Evolutionary conservation across 768 basidiomycete species (phyloP).

Genomic region (Mrakia gelida): DNA sequence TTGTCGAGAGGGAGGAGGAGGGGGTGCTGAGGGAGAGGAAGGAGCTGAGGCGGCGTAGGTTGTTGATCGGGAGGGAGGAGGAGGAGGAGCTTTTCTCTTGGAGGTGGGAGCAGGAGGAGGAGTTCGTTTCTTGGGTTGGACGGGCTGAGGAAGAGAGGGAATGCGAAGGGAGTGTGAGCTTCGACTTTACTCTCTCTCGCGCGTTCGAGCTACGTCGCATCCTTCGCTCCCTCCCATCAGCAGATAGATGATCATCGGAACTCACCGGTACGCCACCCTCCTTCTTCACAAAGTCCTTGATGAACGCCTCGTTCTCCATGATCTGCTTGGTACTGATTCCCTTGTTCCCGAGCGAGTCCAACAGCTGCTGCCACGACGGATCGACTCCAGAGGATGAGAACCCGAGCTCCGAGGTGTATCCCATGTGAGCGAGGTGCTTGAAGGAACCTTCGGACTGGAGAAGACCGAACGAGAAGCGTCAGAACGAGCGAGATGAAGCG

Average conservation of each 20-base stretch:
- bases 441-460: constrained; percentile 54
- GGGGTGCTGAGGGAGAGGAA: constrained; percentile 39
- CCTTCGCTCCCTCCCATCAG: no score
- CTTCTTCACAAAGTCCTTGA: constrained; percentile 72
- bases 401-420: constrained; percentile 78
- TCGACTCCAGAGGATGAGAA: constrained; percentile 85
- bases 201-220: no score
- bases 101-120: constrained; percentile 56
- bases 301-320: constrained; percentile 77
- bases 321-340: constrained; percentile 67
- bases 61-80: constrained; percentile 37
- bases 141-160: neutral
- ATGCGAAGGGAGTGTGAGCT: neutral
- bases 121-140: constrained; percentile 44
- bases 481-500: no score
- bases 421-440: constrained; percentile 91
- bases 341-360: constrained; percentile 59
- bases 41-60: constrained; percentile 23
- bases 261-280: constrained; percentile 43
- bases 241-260: no score
- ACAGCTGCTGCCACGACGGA: constrained; percentile 74
- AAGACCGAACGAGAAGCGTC: neutral
- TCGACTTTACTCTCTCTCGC: neutral
- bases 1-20: constrained; percentile 41
- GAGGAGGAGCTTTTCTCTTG: constrained; percentile 44